Conservation (phyloP, 2,329 filamentous ascomycete species). For the Alternaria metachromatica region DNA sequence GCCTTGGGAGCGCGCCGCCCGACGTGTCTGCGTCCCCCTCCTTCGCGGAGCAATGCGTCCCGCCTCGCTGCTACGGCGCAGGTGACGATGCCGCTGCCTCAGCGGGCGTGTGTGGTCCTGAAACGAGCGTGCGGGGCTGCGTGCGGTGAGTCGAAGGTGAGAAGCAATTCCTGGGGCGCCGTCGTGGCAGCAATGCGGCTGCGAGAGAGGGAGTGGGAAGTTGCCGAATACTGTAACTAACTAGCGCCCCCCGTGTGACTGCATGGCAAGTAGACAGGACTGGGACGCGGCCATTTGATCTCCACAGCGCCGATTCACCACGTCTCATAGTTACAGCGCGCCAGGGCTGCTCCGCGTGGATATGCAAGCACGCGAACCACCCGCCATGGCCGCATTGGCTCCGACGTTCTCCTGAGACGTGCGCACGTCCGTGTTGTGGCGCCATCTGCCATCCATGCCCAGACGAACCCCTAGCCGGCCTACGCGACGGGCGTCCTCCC, state of each 20-base stretch:
- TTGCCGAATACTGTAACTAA: slow-evolving; percentile 18
- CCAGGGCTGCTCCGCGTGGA: slow-evolving; percentile 10
- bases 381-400: slow-evolving; percentile 24
- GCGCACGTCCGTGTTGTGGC: slow-evolving; percentile 21
- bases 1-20: slow-evolving; percentile 15
- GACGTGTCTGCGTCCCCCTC: slow-evolving; percentile 14
- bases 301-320: neutral
- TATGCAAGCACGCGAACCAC: slow-evolving; percentile 9
- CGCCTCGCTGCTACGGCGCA: neutral
- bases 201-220: slow-evolving; percentile 23
- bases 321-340: slow-evolving; percentile 1
- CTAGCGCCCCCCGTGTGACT: slow-evolving; percentile 14
- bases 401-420: slow-evolving; percentile 37
- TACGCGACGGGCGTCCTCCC: neutral
- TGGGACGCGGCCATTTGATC: neutral
- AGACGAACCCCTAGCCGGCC: neutral
- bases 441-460: slow-evolving; percentile 3
- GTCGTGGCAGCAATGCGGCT: slow-evolving; percentile 18
- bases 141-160: neutral
- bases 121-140: slow-evolving; percentile 23
- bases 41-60: neutral
- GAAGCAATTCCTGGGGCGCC: slow-evolving; percentile 5
- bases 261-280: neutral
- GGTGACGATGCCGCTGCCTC: neutral
- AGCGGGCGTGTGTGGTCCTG: slow-evolving; percentile 5